These are phyloP conservation scores for Acanthamoeba polyphaga DNA, from an alignment of 208 protist genomes.

Conservation along the genomic window DNA sequence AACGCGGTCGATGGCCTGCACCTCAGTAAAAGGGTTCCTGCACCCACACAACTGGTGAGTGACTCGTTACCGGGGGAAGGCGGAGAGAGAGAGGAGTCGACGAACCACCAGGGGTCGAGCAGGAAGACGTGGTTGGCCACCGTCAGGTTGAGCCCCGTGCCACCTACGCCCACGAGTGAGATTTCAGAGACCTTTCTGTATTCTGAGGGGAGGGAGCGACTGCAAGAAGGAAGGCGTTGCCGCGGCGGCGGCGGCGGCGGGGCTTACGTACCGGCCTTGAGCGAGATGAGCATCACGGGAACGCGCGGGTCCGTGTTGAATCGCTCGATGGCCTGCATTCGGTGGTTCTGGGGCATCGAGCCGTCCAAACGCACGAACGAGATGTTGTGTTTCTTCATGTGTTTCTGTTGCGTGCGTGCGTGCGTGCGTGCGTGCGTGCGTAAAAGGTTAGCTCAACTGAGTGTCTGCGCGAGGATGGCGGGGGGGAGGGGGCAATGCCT, in stretches of 20 bases:
- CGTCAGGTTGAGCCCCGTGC: constrained; percentile 98
- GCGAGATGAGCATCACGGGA: constrained; percentile 86
- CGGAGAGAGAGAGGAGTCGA: background rate
- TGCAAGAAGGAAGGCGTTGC: too few relatives aligned
- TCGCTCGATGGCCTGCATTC: constrained; percentile 68
- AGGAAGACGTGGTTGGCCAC: constrained; percentile 96
- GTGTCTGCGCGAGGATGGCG: too few relatives aligned
- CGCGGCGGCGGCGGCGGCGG: too few relatives aligned
- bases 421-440: too few relatives aligned
- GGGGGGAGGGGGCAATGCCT: constrained; percentile 80
- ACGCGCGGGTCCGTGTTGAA: constrained; percentile 81
- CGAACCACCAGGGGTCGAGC: constrained; percentile 89
- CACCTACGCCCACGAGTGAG: constrained; percentile 67
- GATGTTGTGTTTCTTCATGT: background rate
- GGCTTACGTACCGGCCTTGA: constrained; percentile 83
- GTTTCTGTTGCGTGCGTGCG: too few relatives aligned
- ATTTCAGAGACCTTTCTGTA: too few relatives aligned
- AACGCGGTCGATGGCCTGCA: constrained; percentile 87
- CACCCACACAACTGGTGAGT: background rate
- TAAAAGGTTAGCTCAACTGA: too few relatives aligned
- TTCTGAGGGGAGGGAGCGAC: too few relatives aligned
- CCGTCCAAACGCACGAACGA: constrained; percentile 88
- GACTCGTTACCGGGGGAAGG: background rate
- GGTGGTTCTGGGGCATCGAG: constrained; percentile 89
- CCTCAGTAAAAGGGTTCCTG: constrained; percentile 70